A percentile compares a stretch with the other conserved stretches of the same genome.
Evolutionary conservation across 805 yeast genomes (phyloP).

Genomic region (Candida dajiaensis): DNA sequence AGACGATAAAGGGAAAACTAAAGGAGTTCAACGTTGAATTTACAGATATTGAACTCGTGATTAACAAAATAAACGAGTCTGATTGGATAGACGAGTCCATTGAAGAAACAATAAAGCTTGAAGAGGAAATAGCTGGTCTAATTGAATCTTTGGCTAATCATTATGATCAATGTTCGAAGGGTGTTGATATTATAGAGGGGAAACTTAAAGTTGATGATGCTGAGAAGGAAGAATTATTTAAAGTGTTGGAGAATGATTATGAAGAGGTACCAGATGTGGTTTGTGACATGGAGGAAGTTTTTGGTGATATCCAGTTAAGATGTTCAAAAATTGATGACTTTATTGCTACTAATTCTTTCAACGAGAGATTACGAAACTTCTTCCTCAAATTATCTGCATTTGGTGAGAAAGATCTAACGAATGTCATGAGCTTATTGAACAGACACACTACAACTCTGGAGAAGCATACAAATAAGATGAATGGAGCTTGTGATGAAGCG

Average conservation of each 20-base stretch:
- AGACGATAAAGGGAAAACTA: conserved; percentile 9
- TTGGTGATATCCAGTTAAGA: conserved; percentile 22
- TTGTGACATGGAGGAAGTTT: conserved; percentile 36
- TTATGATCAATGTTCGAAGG: conserved; percentile 69
- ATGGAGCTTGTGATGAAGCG: conserved; percentile 12
- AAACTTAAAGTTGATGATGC: conserved; percentile 23
- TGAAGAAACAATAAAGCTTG: conserved; percentile 43
- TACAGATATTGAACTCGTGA: conserved; percentile 31
- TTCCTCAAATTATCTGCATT: conserved; percentile 17
- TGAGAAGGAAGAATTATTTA: conserved; percentile 34
- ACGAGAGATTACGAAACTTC: conserved; percentile 19
- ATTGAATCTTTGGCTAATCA: conserved; percentile 72
- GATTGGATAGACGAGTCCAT: conserved; percentile 20
- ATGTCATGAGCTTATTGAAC: conserved; percentile 3
- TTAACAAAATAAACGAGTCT: conserved; percentile 8
- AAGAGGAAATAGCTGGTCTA: conserved; percentile 63
- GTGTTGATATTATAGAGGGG: conserved; percentile 30
- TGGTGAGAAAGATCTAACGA: conserved; percentile 12
- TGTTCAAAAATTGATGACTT: conserved; percentile 24
- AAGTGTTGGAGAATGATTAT: conserved; percentile 47
- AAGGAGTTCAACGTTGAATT: conserved; percentile 11
- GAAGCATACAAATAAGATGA: conserved; percentile 7
- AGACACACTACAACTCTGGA: conserved; percentile 9
- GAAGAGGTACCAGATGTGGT: conserved; percentile 53
- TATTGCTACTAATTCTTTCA: conserved; percentile 25